Conservation (phyloP, 306 rosid species). For the Trifolium fragiferum region DNA sequence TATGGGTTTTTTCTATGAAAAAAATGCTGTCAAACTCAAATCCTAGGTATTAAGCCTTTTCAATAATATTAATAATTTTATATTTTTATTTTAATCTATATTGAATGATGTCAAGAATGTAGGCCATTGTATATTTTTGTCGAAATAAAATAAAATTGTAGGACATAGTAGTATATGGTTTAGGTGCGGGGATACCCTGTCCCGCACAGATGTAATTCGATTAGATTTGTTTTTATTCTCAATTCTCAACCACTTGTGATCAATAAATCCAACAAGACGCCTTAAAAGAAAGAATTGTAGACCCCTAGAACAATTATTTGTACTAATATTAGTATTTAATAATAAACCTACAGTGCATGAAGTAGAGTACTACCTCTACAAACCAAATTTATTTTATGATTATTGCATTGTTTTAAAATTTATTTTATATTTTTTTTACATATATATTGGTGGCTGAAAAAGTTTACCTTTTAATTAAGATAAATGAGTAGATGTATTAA, state of each 20-base stretch:
- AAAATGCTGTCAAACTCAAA: not conserved
- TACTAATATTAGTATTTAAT: not conserved
- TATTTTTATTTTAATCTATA: not conserved
- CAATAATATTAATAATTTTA: not conserved
- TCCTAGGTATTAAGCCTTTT: not conserved
- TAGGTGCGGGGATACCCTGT: conserved; percentile 2
- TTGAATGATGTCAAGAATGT: not conserved
- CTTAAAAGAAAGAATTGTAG: not conserved
- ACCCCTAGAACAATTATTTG: conserved; percentile 2
- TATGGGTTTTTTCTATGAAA: not conserved
- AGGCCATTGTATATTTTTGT: not conserved
- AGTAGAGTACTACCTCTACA: not conserved
- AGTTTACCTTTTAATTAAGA: no score
- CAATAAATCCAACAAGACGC: conserved; percentile 9
- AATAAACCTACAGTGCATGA: not conserved
- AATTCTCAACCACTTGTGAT: conserved; percentile 12
- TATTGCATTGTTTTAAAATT: not conserved
- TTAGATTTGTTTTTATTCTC: conserved; percentile 19
- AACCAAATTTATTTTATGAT: not conserved
- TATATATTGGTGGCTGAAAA: not conserved
- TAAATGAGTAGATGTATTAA: no score
- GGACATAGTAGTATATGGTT: not conserved
- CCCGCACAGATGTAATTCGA: not conserved
- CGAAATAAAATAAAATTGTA: no score
- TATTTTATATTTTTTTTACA: not conserved